Conservation (phyloP, 2,329 filamentous ascomycete genomes). For the Stachybotrys elegans region DNA sequence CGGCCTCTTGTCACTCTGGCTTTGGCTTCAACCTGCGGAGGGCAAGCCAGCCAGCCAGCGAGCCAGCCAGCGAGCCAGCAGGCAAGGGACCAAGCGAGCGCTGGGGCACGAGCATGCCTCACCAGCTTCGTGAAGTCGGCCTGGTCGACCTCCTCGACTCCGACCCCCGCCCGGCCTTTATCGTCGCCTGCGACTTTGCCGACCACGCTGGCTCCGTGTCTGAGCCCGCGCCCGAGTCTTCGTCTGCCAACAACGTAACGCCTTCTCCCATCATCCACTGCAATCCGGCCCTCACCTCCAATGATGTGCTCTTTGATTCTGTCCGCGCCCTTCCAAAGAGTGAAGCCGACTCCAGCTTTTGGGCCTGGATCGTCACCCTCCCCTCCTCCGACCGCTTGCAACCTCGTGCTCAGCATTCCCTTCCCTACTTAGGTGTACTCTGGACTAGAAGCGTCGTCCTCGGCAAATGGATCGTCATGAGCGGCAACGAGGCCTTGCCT, state of each 20-base stretch:
- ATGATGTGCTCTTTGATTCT: slow-evolving; percentile 23
- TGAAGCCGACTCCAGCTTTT: slow-evolving; percentile 27
- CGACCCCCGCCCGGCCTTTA: slow-evolving; percentile 37
- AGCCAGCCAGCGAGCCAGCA: too few relatives aligned
- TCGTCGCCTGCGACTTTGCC: slow-evolving; percentile 19
- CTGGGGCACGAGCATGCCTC: slow-evolving; percentile 19
- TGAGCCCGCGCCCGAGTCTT: background rate
- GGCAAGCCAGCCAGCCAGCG: too few relatives aligned
- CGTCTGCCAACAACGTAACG: slow-evolving; percentile 9
- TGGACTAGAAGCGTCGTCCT: slow-evolving; percentile 33
- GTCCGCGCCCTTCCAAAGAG: slow-evolving; percentile 23
- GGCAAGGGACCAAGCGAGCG: too few relatives aligned
- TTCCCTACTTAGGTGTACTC: slow-evolving; percentile 24
- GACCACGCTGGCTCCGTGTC: slow-evolving; percentile 4
- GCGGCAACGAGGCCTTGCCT: slow-evolving; percentile 29
- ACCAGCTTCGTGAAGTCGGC: slow-evolving; percentile 22
- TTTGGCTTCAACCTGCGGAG: too few relatives aligned
- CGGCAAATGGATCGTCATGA: slow-evolving; percentile 31
- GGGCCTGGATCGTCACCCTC: slow-evolving; percentile 31
- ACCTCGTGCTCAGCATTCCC: slow-evolving; percentile 16
- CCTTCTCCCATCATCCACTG: slow-evolving; percentile 29
- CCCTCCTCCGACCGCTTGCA: slow-evolving; percentile 8
- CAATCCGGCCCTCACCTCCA: slow-evolving; percentile 29
- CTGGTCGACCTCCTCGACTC: slow-evolving; percentile 34
- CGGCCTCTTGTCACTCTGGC: too few relatives aligned